These are phyloP conservation scores for Umbelopsis vinacea DNA, from an alignment of 192 early-diverging fungal species.

Conservation along the genomic window DNA sequence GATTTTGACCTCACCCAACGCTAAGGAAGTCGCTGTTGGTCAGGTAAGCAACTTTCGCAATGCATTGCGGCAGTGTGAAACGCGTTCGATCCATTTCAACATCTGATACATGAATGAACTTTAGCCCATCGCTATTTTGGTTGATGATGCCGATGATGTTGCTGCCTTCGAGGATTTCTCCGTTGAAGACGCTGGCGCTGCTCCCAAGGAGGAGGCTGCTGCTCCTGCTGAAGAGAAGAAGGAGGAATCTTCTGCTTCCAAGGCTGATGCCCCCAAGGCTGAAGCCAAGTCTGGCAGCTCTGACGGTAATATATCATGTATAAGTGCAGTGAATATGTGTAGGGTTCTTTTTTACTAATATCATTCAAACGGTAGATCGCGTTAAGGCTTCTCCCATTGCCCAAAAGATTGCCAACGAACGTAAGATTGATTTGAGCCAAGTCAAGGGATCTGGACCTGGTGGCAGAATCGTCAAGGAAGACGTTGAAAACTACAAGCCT, in stretches of 20 bases:
- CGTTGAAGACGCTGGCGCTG: conserved; percentile 52
- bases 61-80: background rate
- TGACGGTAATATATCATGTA: conserved; percentile 33
- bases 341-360: background rate
- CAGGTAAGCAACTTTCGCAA: conserved; percentile 48
- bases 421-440: conserved; percentile 74
- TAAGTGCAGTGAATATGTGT: too few relatives aligned
- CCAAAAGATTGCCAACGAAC: conserved; percentile 82
- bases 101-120: conserved; percentile 20
- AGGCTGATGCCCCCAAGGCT: conserved; percentile 31
- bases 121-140: conserved; percentile 88
- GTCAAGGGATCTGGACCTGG: conserved; percentile 87
- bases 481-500: conserved; percentile 75
- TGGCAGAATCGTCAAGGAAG: conserved; percentile 91
- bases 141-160: conserved; percentile 87
- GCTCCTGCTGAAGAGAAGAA: conserved; percentile 25
- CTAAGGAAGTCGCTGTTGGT: conserved; percentile 88
- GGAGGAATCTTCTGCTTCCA: conserved; percentile 11
- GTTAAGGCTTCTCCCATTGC: conserved; percentile 41
- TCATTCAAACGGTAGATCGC: conserved; percentile 19
- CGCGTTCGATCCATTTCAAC: background rate
- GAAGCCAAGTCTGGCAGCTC: conserved; percentile 37
- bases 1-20: conserved; percentile 81
- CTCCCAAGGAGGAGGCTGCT: conserved; percentile 36
- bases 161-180: conserved; percentile 86